Conservation (phyloP, 2,329 filamentous ascomycete species). For the Nigrospora osmanthi region DNA sequence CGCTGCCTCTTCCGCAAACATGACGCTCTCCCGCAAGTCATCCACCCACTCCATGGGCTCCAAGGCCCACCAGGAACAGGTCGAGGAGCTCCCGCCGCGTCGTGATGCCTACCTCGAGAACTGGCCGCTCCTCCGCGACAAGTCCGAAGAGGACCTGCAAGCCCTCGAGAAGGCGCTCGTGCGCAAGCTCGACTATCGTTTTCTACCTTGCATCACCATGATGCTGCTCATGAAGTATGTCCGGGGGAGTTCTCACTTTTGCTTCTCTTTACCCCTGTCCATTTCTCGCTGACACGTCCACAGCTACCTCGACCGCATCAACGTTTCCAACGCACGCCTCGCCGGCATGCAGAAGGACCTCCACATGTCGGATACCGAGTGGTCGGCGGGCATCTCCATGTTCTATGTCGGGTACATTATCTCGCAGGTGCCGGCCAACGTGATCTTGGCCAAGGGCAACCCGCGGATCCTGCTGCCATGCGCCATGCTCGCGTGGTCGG, state of each 20-base stretch:
- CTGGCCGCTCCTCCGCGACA: slow-evolving; percentile 9
- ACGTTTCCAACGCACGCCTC: slow-evolving; percentile 35
- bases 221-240: slow-evolving; percentile 22
- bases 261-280: background rate
- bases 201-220: slow-evolving; percentile 16
- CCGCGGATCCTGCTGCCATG: slow-evolving; percentile 25
- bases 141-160: slow-evolving; percentile 13
- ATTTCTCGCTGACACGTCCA: slow-evolving; percentile 1
- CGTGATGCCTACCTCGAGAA: slow-evolving; percentile 3
- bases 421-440: slow-evolving; percentile 36
- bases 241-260: background rate
- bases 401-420: slow-evolving; percentile 39
- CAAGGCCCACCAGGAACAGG: background rate
- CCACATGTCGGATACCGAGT: slow-evolving; percentile 23
- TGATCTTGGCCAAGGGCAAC: slow-evolving; percentile 31
- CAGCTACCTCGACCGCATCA: slow-evolving; percentile 43
- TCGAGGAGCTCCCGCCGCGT: too few species aligned
- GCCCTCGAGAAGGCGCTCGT: slow-evolving; percentile 12
- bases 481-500: slow-evolving; percentile 33
- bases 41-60: background rate
- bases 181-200: slow-evolving; percentile 18
- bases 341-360: slow-evolving; percentile 28
- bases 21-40: background rate
- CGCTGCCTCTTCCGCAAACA: background rate
- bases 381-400: slow-evolving; percentile 30